Evolutionary conservation across 1,139 yeast genomes (phyloP).

Genomic region (Pichia sp.): DNA sequence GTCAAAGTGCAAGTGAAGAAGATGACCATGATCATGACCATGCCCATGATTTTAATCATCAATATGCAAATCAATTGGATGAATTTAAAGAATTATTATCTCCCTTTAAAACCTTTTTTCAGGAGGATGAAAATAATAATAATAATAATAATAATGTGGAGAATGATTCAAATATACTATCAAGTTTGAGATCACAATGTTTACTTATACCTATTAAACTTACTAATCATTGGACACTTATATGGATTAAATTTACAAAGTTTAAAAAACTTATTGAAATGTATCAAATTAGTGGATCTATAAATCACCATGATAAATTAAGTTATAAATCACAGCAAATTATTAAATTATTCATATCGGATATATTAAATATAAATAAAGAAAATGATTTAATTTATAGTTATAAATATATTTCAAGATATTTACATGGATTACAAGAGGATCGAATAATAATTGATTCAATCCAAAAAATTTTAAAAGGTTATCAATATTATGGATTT

Average conservation of each 20-base stretch:
- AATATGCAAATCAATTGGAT: background rate
- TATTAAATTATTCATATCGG: constrained; percentile 13
- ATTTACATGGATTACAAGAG: constrained; percentile 13
- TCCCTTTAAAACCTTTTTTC: constrained; percentile 5
- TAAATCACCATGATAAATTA: constrained; percentile 12
- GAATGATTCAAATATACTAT: background rate
- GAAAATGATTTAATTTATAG: constrained; percentile 14
- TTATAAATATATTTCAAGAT: constrained; percentile 17
- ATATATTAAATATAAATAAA: constrained; percentile 13
- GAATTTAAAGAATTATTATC: constrained; percentile 5
- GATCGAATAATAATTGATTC: constrained; percentile 15
- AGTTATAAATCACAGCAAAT: constrained; percentile 14
- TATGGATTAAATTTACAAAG: constrained; percentile 24
- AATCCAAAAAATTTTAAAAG: constrained; percentile 16
- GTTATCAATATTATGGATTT: constrained; percentile 21
- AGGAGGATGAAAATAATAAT: background rate
- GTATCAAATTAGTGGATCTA: constrained; percentile 16
- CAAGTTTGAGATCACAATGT: constrained; percentile 13
- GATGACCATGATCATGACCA: background rate
- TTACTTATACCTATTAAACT: constrained; percentile 20
- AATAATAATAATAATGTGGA: background rate
- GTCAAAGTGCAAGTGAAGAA: background rate
- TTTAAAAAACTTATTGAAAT: constrained; percentile 16
- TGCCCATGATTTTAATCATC: background rate
- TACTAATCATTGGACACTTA: constrained; percentile 20